These are phyloP conservation scores for Notholithocarpus densiflorus DNA, from an alignment of 306 rosid species.

Conservation along the genomic window DNA sequence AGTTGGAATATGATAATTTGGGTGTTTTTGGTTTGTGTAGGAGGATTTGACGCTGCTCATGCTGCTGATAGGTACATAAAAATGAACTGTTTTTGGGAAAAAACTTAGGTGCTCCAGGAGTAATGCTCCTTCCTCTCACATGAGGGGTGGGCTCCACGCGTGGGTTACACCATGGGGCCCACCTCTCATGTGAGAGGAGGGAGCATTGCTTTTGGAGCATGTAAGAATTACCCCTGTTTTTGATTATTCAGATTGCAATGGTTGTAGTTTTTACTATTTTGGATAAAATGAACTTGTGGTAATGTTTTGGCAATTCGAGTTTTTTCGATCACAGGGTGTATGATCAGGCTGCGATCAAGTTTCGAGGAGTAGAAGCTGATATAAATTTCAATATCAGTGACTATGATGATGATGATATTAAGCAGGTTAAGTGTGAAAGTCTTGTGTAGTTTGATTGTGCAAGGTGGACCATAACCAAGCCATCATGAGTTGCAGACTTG, in stretches of 20 bases:
- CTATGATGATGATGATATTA: constrained; percentile 77
- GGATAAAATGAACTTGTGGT: too few species aligned
- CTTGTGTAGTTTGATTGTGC: not conserved
- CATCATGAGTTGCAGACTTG: not conserved
- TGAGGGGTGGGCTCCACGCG: too few species aligned
- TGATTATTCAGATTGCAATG: not conserved
- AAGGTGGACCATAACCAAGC: too few species aligned
- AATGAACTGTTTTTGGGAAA: not conserved
- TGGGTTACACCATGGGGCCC: too few species aligned
- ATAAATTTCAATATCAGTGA: constrained; percentile 74
- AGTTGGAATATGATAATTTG: not conserved
- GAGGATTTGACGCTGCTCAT: constrained; percentile 92
- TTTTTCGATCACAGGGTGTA: too few species aligned
- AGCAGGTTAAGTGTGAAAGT: constrained; percentile 43
- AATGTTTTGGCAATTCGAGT: too few species aligned
- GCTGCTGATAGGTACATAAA: constrained; percentile 67
- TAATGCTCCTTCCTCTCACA: too few species aligned
- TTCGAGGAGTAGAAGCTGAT: constrained; percentile 85
- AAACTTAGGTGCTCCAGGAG: too few species aligned
- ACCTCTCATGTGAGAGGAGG: too few species aligned
- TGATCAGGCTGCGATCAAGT: too few species aligned
- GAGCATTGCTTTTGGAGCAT: too few species aligned
- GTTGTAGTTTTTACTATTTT: not conserved
- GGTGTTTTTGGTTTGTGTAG: constrained; percentile 23
- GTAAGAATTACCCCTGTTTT: not conserved